phyloP scores from a whole-genome alignment of 129 eudicot genomes.

The Glebionis coronaria region DNA sequence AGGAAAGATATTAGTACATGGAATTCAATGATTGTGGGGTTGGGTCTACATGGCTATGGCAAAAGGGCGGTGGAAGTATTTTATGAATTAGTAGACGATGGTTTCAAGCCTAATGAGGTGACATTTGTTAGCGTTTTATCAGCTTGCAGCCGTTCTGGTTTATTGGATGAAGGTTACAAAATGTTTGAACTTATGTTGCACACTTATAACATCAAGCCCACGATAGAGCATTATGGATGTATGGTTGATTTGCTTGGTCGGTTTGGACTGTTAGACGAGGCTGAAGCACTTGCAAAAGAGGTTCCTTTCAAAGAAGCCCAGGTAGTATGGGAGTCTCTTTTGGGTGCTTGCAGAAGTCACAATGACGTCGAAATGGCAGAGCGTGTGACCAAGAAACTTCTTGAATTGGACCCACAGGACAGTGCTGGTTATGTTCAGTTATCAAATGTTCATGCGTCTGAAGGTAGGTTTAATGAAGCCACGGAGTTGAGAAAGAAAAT shows the following conservation, averaged over 20 bases:
- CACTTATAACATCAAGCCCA: slow-evolving; percentile 33
- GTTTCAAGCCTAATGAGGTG: slow-evolving; percentile 43
- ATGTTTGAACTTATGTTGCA: slow-evolving; percentile 42
- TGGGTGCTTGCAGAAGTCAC: slow-evolving; percentile 46
- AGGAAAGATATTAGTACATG: slow-evolving; percentile 47
- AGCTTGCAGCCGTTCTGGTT: slow-evolving; percentile 48
- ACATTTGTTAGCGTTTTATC: slow-evolving; percentile 47
- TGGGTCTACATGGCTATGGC: slow-evolving; percentile 10
- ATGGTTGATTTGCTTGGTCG: slow-evolving; percentile 55
- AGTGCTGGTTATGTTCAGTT: slow-evolving; percentile 45
- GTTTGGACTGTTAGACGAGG: slow-evolving; percentile 44
- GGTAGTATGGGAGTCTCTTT: slow-evolving; percentile 45
- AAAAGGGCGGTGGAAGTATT: slow-evolving; percentile 16
- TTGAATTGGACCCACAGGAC: slow-evolving; percentile 39
- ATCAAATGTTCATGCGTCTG: slow-evolving; percentile 39
- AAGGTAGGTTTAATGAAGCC: slow-evolving; percentile 31
- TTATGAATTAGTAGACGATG: slow-evolving; percentile 27
- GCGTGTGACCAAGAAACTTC: slow-evolving; percentile 35
- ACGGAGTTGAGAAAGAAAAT: slow-evolving; percentile 39
- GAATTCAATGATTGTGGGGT: slow-evolving; percentile 23
- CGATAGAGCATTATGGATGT: slow-evolving; percentile 43
- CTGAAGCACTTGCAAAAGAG: slow-evolving; percentile 33
- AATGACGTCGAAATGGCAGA: slow-evolving; percentile 37
- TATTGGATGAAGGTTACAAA: slow-evolving; percentile 35
- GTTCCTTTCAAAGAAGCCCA: slow-evolving; percentile 30